Evolutionary conservation across 495 filamentous ascomycete species (phyloP).

Genomic region (Pyrenopolyporus hunteri): DNA sequence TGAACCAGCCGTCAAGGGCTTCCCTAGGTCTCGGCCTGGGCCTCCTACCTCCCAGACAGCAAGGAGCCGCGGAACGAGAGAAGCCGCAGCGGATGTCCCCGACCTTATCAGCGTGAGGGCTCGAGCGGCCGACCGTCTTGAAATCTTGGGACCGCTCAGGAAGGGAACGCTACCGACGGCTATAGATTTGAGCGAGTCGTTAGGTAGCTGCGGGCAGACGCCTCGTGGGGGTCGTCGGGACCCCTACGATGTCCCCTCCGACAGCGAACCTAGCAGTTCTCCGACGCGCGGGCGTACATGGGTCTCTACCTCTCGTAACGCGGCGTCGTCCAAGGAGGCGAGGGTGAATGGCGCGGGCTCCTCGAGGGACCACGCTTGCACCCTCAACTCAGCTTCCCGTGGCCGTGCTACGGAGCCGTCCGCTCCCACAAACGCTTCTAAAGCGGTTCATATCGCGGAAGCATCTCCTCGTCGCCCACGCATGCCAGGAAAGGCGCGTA

Average conservation of each 20-base stretch:
- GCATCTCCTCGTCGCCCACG: neutral
- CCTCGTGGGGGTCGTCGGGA: conserved; percentile 6
- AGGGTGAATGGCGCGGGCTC: neutral
- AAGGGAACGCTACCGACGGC: neutral
- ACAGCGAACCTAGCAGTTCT: conserved; percentile 1
- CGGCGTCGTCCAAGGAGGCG: neutral
- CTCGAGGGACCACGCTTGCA: too few relatives aligned
- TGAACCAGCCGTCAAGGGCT: conserved; percentile 15
- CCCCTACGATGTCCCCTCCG: conserved; percentile 22
- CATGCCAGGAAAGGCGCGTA: neutral
- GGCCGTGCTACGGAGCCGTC: neutral
- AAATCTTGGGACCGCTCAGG: neutral
- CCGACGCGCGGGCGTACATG: neutral
- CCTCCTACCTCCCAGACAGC: neutral
- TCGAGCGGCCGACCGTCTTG: neutral
- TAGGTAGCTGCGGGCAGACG: neutral
- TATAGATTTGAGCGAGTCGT: neutral
- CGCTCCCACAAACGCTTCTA: neutral
- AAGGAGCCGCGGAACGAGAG: neutral
- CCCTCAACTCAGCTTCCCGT: neutral
- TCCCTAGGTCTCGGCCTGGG: neutral
- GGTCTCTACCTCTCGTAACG: neutral
- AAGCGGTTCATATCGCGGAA: neutral
- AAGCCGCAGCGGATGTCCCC: neutral
- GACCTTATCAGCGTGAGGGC: neutral